phyloP scores from a whole-genome alignment of 2,329 filamentous ascomycete genomes.

The Colletotrichum scovillei region DNA sequence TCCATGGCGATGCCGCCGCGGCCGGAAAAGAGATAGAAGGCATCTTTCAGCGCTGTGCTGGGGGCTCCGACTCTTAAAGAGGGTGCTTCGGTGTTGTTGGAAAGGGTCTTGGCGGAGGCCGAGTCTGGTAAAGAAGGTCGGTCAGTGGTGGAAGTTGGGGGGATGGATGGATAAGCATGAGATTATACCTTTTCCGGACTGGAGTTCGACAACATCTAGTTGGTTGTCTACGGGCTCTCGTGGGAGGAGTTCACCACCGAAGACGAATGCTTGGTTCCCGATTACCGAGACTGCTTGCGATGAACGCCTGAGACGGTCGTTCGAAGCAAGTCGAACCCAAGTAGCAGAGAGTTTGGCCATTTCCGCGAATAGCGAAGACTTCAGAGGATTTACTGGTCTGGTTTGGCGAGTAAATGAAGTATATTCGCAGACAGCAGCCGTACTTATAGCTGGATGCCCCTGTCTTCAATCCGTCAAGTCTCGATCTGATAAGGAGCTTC shows the following conservation, averaged over 20 bases:
- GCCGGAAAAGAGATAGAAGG: constrained; percentile 72
- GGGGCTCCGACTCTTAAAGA: constrained; percentile 67
- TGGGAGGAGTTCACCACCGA: constrained; percentile 63
- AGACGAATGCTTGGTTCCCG: constrained; percentile 53
- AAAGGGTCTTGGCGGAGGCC: constrained; percentile 34
- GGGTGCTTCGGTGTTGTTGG: constrained; percentile 47
- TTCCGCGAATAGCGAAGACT: constrained; percentile 18
- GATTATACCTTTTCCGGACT: neutral
- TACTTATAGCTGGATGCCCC: neutral
- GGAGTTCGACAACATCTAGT: constrained; percentile 52
- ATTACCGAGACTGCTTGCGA: constrained; percentile 60
- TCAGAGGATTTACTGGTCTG: no score
- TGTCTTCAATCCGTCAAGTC: neutral
- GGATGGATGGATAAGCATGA: neutral
- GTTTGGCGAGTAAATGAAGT: no score
- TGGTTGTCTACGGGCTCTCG: constrained; percentile 62
- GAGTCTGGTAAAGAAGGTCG: neutral
- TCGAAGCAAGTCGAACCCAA: constrained; percentile 43
- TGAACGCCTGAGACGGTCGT: constrained; percentile 56
- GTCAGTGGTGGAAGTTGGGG: neutral
- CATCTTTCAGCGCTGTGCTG: constrained; percentile 54
- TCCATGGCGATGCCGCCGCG: constrained; percentile 70
- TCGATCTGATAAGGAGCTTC: neutral
- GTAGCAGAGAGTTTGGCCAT: constrained; percentile 20
- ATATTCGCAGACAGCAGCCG: neutral